These are phyloP conservation scores for Tieghemiomyces parasiticus DNA, from an alignment of 192 early-diverging fungal species.

Conservation along the genomic window DNA sequence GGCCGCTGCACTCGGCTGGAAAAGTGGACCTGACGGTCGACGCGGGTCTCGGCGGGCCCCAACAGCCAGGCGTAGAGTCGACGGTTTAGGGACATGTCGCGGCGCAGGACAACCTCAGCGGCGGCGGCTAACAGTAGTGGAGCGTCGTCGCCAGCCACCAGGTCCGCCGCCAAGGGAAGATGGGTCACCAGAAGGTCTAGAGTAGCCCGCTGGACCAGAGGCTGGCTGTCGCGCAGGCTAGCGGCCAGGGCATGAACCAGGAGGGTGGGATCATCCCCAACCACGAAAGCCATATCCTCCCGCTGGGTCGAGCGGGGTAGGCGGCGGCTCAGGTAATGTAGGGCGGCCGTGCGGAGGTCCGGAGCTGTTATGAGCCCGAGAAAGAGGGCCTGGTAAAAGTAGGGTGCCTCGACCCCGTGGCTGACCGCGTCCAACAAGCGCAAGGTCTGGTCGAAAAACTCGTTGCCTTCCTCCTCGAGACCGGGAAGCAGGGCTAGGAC, in stretches of 20 bases:
- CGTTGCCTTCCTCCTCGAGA: constrained; percentile 79
- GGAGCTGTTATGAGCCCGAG: constrained; percentile 55
- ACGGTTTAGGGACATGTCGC: constrained; percentile 89
- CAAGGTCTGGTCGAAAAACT: constrained; percentile 61
- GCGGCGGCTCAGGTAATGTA: constrained; percentile 63
- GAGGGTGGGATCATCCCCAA: constrained; percentile 53
- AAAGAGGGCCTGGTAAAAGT: constrained; percentile 76
- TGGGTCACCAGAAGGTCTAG: constrained; percentile 62
- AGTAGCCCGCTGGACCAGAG: constrained; percentile 69
- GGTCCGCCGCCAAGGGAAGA: constrained; percentile 19
- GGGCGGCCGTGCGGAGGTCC: constrained; percentile 47
- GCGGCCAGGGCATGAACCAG: constrained; percentile 63
- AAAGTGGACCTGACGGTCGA: constrained; percentile 36
- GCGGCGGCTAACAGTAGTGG: constrained; percentile 54
- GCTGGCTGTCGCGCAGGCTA: constrained; percentile 50
- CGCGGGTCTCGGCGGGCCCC: constrained; percentile 27
- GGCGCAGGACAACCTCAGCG: constrained; percentile 61
- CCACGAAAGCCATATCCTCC: constrained; percentile 50
- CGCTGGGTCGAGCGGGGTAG: constrained; percentile 47
- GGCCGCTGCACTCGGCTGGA: constrained; percentile 30
- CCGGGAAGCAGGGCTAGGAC: constrained; percentile 67
- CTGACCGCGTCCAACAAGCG: constrained; percentile 47
- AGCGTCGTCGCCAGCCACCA: constrained; percentile 50
- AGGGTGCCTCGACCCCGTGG: constrained; percentile 48
- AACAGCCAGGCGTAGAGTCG: constrained; percentile 85